Percentiles rank a stretch among this genome's conserved stretches.
Evolutionary conservation across 2,329 filamentous ascomycete genomes (phyloP).

Genomic region (Penicillium sp.): DNA sequence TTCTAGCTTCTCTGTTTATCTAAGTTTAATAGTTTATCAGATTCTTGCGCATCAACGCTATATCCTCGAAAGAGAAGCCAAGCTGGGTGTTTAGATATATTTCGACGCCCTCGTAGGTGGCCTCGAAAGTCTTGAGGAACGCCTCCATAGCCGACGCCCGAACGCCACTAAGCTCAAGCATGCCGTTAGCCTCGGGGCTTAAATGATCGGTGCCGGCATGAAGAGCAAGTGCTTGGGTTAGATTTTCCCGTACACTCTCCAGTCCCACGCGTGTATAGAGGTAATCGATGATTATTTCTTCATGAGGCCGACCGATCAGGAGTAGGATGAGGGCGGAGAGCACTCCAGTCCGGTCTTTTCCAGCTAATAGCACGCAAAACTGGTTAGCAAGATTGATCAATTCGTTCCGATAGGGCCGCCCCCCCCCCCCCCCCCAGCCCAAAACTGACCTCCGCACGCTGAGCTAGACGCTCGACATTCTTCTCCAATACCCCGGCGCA

Average conservation of each 20-base stretch:
- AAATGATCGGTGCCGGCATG: slow-evolving; percentile 17
- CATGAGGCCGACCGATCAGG: slow-evolving; percentile 61
- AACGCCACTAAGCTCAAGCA: slow-evolving; percentile 27
- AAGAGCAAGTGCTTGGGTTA: slow-evolving; percentile 19
- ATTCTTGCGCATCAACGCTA: slow-evolving; percentile 23
- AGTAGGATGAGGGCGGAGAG: slow-evolving; percentile 67
- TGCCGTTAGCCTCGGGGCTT: slow-evolving; percentile 23
- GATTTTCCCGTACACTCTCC: slow-evolving; percentile 24
- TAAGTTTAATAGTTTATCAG: slow-evolving; percentile 2
- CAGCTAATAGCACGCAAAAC: no score
- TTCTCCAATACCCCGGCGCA: slow-evolving; percentile 59
- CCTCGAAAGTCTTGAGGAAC: slow-evolving; percentile 26
- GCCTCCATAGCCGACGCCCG: slow-evolving; percentile 24
- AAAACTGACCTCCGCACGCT: slow-evolving; percentile 44
- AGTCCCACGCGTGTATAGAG: slow-evolving; percentile 33
- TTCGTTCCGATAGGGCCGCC: no score
- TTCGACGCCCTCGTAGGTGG: slow-evolving; percentile 19
- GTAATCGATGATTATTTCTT: slow-evolving; percentile 66
- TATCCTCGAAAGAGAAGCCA: slow-evolving; percentile 21
- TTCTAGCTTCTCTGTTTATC: not conserved
- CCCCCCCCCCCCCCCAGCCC: no score
- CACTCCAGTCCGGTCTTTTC: slow-evolving; percentile 77
- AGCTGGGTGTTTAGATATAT: slow-evolving; percentile 23
- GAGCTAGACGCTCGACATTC: slow-evolving; percentile 45
- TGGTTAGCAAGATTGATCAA: no score